A percentile compares a stretch with the other conserved stretches of the same genome.
Evolutionary conservation across 75 land plant genomes (phyloP).

Genomic region (Azolla pinnata): DNA sequence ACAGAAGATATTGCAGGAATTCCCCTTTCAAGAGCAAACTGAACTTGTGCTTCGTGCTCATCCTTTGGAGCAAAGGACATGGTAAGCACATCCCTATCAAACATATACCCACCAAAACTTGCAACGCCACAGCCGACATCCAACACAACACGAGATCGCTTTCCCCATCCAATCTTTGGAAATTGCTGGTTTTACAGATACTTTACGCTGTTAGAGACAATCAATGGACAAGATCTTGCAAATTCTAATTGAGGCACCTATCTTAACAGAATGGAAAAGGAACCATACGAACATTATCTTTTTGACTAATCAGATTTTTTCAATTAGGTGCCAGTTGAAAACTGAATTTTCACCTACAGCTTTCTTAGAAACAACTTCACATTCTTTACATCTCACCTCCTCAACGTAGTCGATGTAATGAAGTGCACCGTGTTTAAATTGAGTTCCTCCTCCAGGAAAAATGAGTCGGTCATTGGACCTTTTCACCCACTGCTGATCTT

Average conservation of each 20-base stretch:
- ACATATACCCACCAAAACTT: slow-evolving; percentile 67
- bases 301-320: too few relatives aligned
- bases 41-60: slow-evolving; percentile 80
- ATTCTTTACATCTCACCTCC: too few relatives aligned
- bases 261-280: too few relatives aligned
- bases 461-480: slow-evolving; percentile 41
- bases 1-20: slow-evolving; percentile 63
- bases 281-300: too few relatives aligned
- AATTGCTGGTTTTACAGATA: slow-evolving; percentile 40
- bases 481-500: slow-evolving; percentile 63
- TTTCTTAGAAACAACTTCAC: too few relatives aligned
- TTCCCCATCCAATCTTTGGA: slow-evolving; percentile 55
- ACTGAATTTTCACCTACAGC: too few relatives aligned
- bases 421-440: slow-evolving; percentile 63
- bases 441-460: slow-evolving; percentile 76
- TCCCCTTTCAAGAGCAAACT: slow-evolving; percentile 65
- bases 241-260: too few relatives aligned
- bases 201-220: too few relatives aligned
- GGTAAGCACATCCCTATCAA: slow-evolving; percentile 47
- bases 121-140: slow-evolving; percentile 82
- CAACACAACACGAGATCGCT: slow-evolving; percentile 50
- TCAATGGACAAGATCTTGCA: too few relatives aligned
- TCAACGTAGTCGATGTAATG: slow-evolving; percentile 58
- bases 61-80: slow-evolving; percentile 76
- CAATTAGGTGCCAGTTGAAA: too few relatives aligned